Percentiles rank a stretch among this genome's conserved stretches.
Conservation (phyloP, 1,139 yeast genomes). For the Citeromyces siamensis region DNA sequence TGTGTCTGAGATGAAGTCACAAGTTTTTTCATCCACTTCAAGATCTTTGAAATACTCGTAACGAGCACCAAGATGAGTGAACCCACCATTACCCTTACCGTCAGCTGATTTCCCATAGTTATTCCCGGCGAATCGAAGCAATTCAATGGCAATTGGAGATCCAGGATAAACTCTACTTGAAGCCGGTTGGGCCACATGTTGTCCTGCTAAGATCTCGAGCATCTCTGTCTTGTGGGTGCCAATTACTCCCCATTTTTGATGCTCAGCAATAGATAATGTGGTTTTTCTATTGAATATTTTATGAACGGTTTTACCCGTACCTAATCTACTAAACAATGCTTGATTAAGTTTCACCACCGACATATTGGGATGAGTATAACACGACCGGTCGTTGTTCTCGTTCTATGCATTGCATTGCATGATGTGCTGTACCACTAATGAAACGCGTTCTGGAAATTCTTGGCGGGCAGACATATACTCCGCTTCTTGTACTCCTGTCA, state of each 20-base stretch:
- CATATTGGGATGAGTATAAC: too few species aligned
- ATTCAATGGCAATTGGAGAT: constrained; percentile 30
- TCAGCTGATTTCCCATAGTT: constrained; percentile 20
- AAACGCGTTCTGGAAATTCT: too few species aligned
- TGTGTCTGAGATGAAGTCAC: constrained; percentile 41
- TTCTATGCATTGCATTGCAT: too few species aligned
- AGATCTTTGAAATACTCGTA: constrained; percentile 74
- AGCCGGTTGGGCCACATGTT: constrained; percentile 39
- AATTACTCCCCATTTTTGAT: not conserved
- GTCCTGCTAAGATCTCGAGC: constrained; percentile 24
- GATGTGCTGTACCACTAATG: too few species aligned
- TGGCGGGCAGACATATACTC: too few species aligned
- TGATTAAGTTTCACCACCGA: not conserved
- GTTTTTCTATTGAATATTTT: not conserved
- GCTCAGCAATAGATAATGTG: not conserved
- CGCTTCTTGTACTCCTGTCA: too few species aligned
- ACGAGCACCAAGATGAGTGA: constrained; percentile 71
- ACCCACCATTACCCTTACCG: constrained; percentile 19
- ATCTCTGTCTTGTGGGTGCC: constrained; percentile 2
- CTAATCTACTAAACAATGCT: not conserved
- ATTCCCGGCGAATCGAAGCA: constrained; percentile 59
- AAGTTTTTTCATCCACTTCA: constrained; percentile 69
- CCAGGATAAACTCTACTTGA: constrained; percentile 41
- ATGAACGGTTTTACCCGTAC: not conserved
- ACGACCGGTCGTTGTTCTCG: too few species aligned